phyloP scores from a whole-genome alignment of 2,329 filamentous ascomycete species.

The Sordariomycetes sp. region DNA sequence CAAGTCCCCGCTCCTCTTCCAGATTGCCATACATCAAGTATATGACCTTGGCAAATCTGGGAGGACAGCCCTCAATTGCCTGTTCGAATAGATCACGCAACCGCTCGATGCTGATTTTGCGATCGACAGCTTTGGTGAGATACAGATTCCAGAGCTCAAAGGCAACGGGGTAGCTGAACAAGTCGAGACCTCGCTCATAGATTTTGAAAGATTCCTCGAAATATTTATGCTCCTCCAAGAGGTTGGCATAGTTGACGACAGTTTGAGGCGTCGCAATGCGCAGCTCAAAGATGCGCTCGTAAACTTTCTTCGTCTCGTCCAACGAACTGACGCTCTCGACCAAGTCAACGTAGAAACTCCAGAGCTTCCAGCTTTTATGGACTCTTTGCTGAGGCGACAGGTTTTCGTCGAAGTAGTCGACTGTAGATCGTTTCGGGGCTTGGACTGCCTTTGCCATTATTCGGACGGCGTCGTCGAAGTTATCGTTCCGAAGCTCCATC shows the following conservation, averaged over 20 bases:
- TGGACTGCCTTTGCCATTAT: conserved; percentile 97
- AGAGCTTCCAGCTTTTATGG: conserved; percentile 98
- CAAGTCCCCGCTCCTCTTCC: conserved; percentile 88
- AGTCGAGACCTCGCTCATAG: conserved; percentile 87
- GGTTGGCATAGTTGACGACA: conserved; percentile 94
- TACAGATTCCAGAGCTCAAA: conserved; percentile 99
- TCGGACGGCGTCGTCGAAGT: conserved; percentile 85
- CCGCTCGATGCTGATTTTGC: conserved; percentile 89
- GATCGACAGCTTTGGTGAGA: conserved; percentile 90
- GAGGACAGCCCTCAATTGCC: conserved; percentile 85
- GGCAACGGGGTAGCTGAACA: conserved; percentile 97
- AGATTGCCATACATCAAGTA: conserved; percentile 98
- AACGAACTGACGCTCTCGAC: conserved; percentile 87
- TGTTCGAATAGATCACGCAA: conserved; percentile 94
- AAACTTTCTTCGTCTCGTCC: conserved; percentile 86
- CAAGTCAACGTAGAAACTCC: conserved; percentile 98
- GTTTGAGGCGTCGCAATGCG: conserved; percentile 97
- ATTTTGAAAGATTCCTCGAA: conserved; percentile 97
- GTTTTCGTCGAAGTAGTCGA: conserved; percentile 98
- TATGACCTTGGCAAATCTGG: conserved; percentile 88
- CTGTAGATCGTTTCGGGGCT: conserved; percentile 90
- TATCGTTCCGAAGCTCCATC: conserved; percentile 90
- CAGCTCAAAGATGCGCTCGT: conserved; percentile 95
- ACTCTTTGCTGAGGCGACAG: conserved; percentile 90
- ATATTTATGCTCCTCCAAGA: conserved; percentile 88